A percentile compares a stretch with the other conserved stretches of the same genome.
These are phyloP conservation scores for Porpolomopsis calyptriformis DNA, from an alignment of 768 basidiomycete genomes.

Conservation along the genomic window DNA sequence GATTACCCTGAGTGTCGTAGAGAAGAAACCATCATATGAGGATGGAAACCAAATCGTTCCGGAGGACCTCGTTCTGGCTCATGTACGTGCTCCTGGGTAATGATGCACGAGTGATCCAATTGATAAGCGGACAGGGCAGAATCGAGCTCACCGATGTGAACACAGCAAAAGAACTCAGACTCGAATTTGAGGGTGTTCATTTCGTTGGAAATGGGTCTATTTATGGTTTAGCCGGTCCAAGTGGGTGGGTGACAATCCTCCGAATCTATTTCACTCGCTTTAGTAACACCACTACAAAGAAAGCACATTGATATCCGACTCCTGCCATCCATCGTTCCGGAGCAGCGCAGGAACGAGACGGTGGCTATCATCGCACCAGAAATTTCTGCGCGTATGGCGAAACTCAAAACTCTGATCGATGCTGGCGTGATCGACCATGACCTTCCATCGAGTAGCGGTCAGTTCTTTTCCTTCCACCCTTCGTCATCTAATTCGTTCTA, in stretches of 20 bases:
- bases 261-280: neutral
- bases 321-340: slow-evolving; percentile 58
- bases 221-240: slow-evolving; percentile 60
- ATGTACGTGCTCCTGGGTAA: slow-evolving; percentile 29
- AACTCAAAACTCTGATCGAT: slow-evolving; percentile 53
- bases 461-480: neutral
- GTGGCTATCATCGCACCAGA: slow-evolving; percentile 50
- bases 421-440: slow-evolving; percentile 53
- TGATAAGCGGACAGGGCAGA: slow-evolving; percentile 43
- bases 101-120: neutral
- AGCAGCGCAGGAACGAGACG: slow-evolving; percentile 43
- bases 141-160: slow-evolving; percentile 51
- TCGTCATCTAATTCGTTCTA: neutral
- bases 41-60: slow-evolving; percentile 24
- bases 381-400: slow-evolving; percentile 45
- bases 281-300: slow-evolving; percentile 21
- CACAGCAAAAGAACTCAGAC: slow-evolving; percentile 45
- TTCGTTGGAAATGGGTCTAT: slow-evolving; percentile 63
- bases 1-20: slow-evolving; percentile 54
- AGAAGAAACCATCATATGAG: slow-evolving; percentile 36
- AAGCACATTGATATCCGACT: slow-evolving; percentile 53
- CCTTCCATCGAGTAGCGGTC: slow-evolving; percentile 20
- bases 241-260: slow-evolving; percentile 35
- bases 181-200: slow-evolving; percentile 74
- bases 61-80: slow-evolving; percentile 48